Evolutionary conservation across 768 basidiomycete genomes (phyloP), one percentile per base, ranked within the genome.

Genomic region (Crucibulum laeve): DNA sequence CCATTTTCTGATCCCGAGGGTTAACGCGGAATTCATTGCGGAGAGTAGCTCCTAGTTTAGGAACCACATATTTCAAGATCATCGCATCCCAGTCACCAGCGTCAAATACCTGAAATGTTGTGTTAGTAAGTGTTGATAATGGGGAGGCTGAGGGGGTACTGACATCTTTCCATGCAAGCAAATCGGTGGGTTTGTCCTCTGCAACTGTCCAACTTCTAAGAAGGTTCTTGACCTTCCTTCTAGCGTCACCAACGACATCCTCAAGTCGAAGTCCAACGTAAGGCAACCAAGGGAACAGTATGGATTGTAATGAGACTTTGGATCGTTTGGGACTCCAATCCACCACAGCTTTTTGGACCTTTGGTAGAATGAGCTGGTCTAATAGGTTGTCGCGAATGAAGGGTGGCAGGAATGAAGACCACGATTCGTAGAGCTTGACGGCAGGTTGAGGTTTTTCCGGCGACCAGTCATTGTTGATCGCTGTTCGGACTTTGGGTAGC

Each of bases 211-310:
- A 97, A 25, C 65, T 67, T 45, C 91, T 75, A 48, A 99, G 67
- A 37, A 90, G 61, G 39, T 74, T 77, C 63, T 90, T 88, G 45
- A 98, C 71, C 58, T 94, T 91, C 53, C 95, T 74, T 55, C 82
- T 82, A 11, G 92, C 87, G 49, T 95, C 91, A 10, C 82, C 87
- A 8, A 97, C 63, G n/a, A 97, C 69, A 19, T 82, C 82, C 40
- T 97, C 92, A 48, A 91, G 65, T 41, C 93, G 69, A 24, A 87
- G 63, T 3, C 91, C 94, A 3, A 95, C 76, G 55, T 92, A 76
- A 4, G 93, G 91, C 36, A 99, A 65, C 96, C 96, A 99, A 6
- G 96, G 96, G 61, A 98, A 95, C 1, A 99, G 82, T 37, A 99
- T 74, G 1, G 77, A 70, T 38, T 87, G 89, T 38, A 98, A 62